Evolutionary conservation across 2,329 filamentous ascomycete genomes (phyloP).

Genomic region (Aspergillus texensis): DNA sequence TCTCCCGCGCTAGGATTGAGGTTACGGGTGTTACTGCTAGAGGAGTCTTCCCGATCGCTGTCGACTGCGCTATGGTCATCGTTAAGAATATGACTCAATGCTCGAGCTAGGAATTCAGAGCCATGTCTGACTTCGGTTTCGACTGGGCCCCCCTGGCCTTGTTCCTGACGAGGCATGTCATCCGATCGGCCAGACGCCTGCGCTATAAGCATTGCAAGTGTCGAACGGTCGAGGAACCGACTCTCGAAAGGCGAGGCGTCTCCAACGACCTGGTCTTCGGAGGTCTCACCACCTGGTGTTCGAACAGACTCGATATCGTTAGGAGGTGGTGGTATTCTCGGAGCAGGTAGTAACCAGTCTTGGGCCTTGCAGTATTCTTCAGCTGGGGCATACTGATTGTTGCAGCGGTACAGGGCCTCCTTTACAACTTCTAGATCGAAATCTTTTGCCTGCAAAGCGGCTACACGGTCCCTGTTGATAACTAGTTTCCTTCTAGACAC

Average conservation of each 20-base stretch:
- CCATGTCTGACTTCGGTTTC: conserved; percentile 37
- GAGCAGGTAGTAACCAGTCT: conserved; percentile 58
- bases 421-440: conserved; percentile 65
- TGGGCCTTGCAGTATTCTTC: conserved; percentile 76
- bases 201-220: conserved; percentile 39
- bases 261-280: conserved; percentile 30
- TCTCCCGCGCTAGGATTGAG: conserved; percentile 15
- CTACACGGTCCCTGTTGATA: conserved; percentile 53
- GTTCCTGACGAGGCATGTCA: conserved; percentile 26
- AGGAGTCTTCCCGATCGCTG: conserved; percentile 27
- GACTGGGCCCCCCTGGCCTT: conserved; percentile 24
- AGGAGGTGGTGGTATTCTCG: conserved; percentile 68
- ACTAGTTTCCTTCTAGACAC: conserved; percentile 56
- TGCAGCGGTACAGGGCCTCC: conserved; percentile 82
- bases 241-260: conserved; percentile 31
- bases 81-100: conserved; percentile 45
- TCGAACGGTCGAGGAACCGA: conserved; percentile 31
- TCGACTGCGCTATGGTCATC: conserved; percentile 31
- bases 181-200: conserved; percentile 33
- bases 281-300: conserved; percentile 32
- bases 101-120: conserved; percentile 45
- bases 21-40: conserved; percentile 24
- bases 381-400: conserved; percentile 63
- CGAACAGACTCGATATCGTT: conserved; percentile 52
- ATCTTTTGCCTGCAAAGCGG: conserved; percentile 48